Evolutionary conservation across 305 asterid species (phyloP), one percentile per base, ranked within the genome.

Genomic region (Fraxinus sp.): DNA sequence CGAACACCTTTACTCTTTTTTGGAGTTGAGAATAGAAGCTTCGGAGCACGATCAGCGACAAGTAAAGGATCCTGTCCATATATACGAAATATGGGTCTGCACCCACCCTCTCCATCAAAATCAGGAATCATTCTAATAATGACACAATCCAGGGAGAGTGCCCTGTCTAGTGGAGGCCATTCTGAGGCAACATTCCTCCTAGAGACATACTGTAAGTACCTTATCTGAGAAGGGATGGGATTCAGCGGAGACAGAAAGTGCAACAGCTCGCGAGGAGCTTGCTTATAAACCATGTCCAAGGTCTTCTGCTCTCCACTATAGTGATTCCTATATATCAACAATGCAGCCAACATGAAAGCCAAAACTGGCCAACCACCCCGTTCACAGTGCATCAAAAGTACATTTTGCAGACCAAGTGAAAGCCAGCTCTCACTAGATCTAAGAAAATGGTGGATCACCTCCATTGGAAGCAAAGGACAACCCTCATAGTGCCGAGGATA

Each of bases 351-450:
- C 98, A 95, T 95, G 88, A 91, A 91, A 78, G 99, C 97, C 88
- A 95, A 92, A 88, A 95, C 94, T 55, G 99, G 97, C 99, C 99
- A 95, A 85, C 97, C 97, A 83, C 98, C 98, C 74, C 89, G 94
- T 79, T 95, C 99, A 83, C 99, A 95, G 86, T 94, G 97, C 98
- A 93, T 93, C 64, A 95, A 88, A 83, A 95, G 98, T 89, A 95
- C 84, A 88, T 95, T 95, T 79, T 95, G 97, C 80, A 85, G 87
- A 84, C 99, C 99, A 83, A 95, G 97, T 26, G 97, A 89, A 78
- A 95, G 94, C 99, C 99, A 95, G 88, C 99, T 95, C 88, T 95
- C 99, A 81, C 98, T 86, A 30, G 98, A 95, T 86, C 94, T 90
- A 72, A 95, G 81, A 83, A 95, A 95, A 84, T 95, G 99, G 91